Evolutionary conservation across 2,329 filamentous ascomycete species (phyloP).

Genomic region (Nothophaeocryptopus gaeumannii): DNA sequence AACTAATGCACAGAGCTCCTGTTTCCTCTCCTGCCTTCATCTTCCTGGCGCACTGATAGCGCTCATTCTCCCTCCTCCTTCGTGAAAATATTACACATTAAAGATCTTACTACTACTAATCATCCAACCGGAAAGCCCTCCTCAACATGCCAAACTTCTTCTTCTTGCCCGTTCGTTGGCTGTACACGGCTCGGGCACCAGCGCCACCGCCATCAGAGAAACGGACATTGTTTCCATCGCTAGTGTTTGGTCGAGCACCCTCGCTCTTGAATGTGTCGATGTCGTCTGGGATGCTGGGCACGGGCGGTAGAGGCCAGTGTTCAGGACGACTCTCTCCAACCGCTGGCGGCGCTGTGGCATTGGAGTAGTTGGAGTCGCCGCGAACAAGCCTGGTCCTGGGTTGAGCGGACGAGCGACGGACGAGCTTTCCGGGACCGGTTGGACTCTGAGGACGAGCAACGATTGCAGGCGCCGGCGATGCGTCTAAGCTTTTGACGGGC

Average conservation of each 20-base stretch:
- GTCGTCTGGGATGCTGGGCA: slow-evolving; percentile 23
- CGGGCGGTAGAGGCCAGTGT: slow-evolving; percentile 49
- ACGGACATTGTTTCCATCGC: slow-evolving; percentile 30
- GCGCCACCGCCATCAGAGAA: slow-evolving; percentile 15
- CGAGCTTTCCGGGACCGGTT: slow-evolving; percentile 37
- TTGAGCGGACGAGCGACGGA: slow-evolving; percentile 28
- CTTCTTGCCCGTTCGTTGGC: slow-evolving; percentile 45
- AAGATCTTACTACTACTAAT: slow-evolving; percentile 36
- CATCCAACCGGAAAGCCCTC: slow-evolving; percentile 61
- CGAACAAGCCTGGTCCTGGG: slow-evolving; percentile 19
- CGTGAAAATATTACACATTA: slow-evolving; percentile 7
- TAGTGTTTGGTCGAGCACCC: slow-evolving; percentile 31
- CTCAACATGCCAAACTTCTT: slow-evolving; percentile 69
- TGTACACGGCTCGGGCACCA: slow-evolving; percentile 32
- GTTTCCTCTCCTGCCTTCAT: too few relatives aligned
- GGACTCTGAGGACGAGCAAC: slow-evolving; percentile 54
- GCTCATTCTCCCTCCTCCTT: too few relatives aligned
- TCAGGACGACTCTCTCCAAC: slow-evolving; percentile 20
- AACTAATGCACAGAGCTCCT: too few relatives aligned
- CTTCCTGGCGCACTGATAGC: too few relatives aligned
- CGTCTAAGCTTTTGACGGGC: background rate
- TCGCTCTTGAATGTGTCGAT: slow-evolving; percentile 7
- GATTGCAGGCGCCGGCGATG: slow-evolving; percentile 30
- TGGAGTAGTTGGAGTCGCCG: slow-evolving; percentile 27
- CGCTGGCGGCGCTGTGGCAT: slow-evolving; percentile 30